These are phyloP conservation scores for Lactarius hengduanensis DNA, from an alignment of 768 basidiomycete genomes.

Conservation along the genomic window DNA sequence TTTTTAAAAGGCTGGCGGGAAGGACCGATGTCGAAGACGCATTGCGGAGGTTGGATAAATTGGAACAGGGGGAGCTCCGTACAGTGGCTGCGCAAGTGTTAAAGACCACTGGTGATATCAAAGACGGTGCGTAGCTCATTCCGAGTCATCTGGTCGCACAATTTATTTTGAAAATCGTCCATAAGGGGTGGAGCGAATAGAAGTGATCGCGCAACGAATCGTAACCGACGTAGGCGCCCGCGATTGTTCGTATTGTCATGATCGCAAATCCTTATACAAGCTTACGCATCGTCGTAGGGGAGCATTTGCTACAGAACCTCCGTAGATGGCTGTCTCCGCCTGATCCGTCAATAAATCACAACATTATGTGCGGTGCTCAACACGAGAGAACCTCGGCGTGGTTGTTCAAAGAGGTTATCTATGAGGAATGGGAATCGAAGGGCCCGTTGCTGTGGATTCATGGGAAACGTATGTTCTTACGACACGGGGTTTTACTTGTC, in stretches of 20 bases:
- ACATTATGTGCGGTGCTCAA: neutral
- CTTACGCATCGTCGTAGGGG: neutral
- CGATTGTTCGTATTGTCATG: neutral
- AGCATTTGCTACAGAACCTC: neutral
- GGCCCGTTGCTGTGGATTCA: neutral
- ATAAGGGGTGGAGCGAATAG: too few relatives aligned
- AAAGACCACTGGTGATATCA: neutral
- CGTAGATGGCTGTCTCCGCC: neutral
- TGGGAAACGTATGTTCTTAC: neutral
- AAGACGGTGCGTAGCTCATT: neutral
- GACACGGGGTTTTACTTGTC: neutral
- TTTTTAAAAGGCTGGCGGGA: neutral
- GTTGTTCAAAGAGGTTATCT: neutral
- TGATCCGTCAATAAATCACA: neutral
- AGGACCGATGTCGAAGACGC: constrained; percentile 2
- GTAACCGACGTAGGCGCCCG: too few relatives aligned
- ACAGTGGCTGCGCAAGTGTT: neutral
- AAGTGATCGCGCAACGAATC: too few relatives aligned
- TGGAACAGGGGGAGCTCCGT: neutral
- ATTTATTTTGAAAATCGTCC: too few relatives aligned
- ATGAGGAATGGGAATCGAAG: neutral
- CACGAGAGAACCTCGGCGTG: neutral
- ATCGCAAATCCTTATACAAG: neutral
- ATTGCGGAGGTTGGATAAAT: neutral
- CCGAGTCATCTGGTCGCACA: too few relatives aligned